Percentiles rank a stretch among this genome's conserved stretches.
phyloP scores from a whole-genome alignment of 257 asterid species.

The Gentiana macrophylla region DNA sequence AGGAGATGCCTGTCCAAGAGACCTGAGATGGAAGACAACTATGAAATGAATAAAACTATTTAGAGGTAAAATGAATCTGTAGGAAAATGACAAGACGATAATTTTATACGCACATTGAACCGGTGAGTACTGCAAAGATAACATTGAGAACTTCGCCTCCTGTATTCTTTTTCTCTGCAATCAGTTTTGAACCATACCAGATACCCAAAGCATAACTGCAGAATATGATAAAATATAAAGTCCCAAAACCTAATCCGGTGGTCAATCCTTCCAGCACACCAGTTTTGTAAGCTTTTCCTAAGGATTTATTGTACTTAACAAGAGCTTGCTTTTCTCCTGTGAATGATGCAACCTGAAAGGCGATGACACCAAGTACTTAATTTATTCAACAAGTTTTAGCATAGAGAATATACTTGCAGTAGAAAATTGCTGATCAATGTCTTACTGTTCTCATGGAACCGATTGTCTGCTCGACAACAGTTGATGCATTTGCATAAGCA shows the following conservation, averaged over 20 bases:
- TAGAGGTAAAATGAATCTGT: not conserved
- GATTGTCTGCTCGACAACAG: conserved; percentile 68
- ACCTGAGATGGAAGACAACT: conserved; percentile 28
- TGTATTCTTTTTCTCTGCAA: conserved; percentile 36
- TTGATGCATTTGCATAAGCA: conserved; percentile 71
- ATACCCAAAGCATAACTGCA: conserved; percentile 75
- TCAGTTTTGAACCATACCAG: conserved; percentile 67
- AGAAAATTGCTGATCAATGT: not conserved
- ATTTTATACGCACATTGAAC: conserved; percentile 55
- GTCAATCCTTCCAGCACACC: conserved; percentile 62
- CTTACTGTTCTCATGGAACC: conserved; percentile 77
- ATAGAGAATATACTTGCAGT: no score
- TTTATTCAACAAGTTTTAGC: not conserved
- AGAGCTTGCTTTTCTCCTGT: conserved; percentile 76
- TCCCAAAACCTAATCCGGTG: conserved; percentile 64
- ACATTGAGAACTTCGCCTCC: conserved; percentile 64
- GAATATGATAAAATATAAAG: conserved; percentile 51
- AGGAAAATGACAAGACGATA: not conserved
- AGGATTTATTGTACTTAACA: conserved; percentile 39
- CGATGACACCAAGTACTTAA: not conserved
- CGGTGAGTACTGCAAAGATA: conserved; percentile 50
- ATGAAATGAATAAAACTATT: not conserved
- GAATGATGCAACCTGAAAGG: conserved; percentile 57
- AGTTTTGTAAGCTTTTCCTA: conserved; percentile 49
- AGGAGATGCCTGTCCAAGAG: conserved; percentile 78